These are phyloP conservation scores for Solanum piurae DNA, from an alignment of 257 asterid species.

Conservation along the genomic window DNA sequence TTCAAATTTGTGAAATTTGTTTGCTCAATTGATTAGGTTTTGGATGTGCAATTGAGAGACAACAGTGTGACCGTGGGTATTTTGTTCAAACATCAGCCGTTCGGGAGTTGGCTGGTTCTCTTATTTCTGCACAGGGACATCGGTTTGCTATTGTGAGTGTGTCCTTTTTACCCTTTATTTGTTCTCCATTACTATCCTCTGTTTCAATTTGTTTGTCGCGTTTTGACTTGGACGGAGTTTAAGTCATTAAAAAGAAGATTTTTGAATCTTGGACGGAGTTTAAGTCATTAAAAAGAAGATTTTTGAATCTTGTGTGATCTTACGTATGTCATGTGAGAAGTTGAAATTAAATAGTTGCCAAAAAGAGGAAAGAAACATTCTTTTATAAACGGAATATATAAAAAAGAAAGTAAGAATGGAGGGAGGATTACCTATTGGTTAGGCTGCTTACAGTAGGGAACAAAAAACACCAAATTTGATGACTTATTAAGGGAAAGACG, in stretches of 20 bases:
- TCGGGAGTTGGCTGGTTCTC: constrained; percentile 63
- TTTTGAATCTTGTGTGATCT: background rate
- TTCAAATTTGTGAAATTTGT: background rate
- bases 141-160: constrained; percentile 68
- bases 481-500: background rate
- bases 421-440: background rate
- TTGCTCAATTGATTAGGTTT: constrained; percentile 13
- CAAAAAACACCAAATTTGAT: background rate
- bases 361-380: background rate
- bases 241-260: background rate
- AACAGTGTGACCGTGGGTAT: constrained; percentile 5
- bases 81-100: constrained; percentile 38
- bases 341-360: background rate
- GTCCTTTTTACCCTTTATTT: background rate
- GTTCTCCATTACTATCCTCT: background rate
- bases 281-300: no score
- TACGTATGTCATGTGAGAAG: no score
- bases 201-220: background rate
- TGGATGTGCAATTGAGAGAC: constrained; percentile 20
- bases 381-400: background rate
- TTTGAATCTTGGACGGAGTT: no score
- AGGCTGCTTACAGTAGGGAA: background rate
- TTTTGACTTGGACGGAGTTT: accelerated
- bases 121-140: constrained; percentile 51
- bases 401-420: background rate